Conservation (phyloP, 257 asterid species). For the Paraleonurus japonicus region DNA sequence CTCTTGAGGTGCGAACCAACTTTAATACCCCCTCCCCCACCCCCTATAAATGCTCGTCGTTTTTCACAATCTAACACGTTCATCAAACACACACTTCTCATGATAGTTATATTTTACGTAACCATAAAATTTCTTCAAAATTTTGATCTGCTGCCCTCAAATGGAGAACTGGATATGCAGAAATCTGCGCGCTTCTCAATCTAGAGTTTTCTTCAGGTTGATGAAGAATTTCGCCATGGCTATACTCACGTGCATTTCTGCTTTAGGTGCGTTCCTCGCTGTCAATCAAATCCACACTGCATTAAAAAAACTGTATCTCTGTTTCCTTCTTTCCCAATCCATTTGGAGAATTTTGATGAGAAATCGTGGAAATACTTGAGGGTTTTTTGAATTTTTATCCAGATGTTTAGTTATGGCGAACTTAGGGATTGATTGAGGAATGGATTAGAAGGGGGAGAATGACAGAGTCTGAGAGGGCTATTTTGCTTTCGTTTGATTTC, state of each 20-base stretch:
- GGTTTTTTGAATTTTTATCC: not conserved
- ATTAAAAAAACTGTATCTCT: not conserved
- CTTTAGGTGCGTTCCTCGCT: slow-evolving; percentile 40
- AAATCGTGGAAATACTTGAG: not conserved
- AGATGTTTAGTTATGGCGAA: not conserved
- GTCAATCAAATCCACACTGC: too few relatives aligned
- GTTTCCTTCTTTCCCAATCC: not conserved
- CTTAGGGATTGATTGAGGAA: not conserved
- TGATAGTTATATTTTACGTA: not conserved
- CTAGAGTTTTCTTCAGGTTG: slow-evolving; percentile 23
- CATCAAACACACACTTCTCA: not conserved
- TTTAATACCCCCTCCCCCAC: slow-evolving; percentile 18
- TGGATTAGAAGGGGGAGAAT: not conserved
- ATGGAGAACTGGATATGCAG: slow-evolving; percentile 28
- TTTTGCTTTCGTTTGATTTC: not conserved
- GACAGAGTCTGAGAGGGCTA: not conserved
- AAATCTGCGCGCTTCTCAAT: slow-evolving; percentile 19
- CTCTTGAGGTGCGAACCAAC: not conserved
- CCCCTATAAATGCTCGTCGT: slow-evolving; percentile 14
- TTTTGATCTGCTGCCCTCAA: slow-evolving; percentile 1
- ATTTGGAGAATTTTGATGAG: not conserved
- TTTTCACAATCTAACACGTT: not conserved
- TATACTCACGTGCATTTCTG: slow-evolving; percentile 48
- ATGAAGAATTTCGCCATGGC: slow-evolving; percentile 36
- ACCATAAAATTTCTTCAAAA: not conserved